Evolutionary conservation across 2,329 filamentous ascomycete species (phyloP).

Genomic region (Lachnellula suecica): DNA sequence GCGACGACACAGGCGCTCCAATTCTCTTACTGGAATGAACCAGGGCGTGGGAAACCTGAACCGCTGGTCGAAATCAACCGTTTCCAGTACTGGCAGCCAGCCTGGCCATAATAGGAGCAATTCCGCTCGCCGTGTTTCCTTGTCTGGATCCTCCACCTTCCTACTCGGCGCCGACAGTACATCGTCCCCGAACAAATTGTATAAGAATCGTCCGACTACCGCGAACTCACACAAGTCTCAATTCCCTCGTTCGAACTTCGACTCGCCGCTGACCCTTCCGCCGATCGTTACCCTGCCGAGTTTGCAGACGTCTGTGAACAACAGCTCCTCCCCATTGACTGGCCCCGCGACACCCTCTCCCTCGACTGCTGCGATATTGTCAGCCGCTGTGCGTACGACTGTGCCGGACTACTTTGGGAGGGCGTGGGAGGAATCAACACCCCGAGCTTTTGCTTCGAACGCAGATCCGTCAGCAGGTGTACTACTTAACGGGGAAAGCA

Average conservation of each 20-base stretch:
- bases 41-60: slow-evolving; percentile 18
- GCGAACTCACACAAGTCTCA: slow-evolving; percentile 21
- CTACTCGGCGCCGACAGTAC: slow-evolving; percentile 15
- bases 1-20: slow-evolving; percentile 13
- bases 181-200: slow-evolving; percentile 24
- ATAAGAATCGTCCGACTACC: slow-evolving; percentile 25
- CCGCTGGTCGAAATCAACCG: slow-evolving; percentile 25
- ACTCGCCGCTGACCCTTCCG: slow-evolving; percentile 23
- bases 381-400: slow-evolving; percentile 29
- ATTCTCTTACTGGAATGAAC: slow-evolving; percentile 19
- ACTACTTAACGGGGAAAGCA: background rate
- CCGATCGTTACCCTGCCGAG: slow-evolving; percentile 32
- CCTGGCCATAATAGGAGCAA: slow-evolving; percentile 17
- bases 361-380: slow-evolving; percentile 33
- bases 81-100: slow-evolving; percentile 16
- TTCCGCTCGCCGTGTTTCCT: slow-evolving; percentile 22
- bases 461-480: slow-evolving; percentile 17
- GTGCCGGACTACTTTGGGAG: slow-evolving; percentile 32
- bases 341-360: slow-evolving; percentile 30
- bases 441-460: slow-evolving; percentile 22
- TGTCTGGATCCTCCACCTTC: slow-evolving; percentile 11
- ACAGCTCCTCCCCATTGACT: slow-evolving; percentile 27
- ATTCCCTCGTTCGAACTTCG: slow-evolving; percentile 14
- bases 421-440: slow-evolving; percentile 28
- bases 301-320: slow-evolving; percentile 24